Evolutionary conservation across 163 green algal species (phyloP), one percentile per base, ranked within the genome.

Genomic region (Volvox carteri): DNA sequence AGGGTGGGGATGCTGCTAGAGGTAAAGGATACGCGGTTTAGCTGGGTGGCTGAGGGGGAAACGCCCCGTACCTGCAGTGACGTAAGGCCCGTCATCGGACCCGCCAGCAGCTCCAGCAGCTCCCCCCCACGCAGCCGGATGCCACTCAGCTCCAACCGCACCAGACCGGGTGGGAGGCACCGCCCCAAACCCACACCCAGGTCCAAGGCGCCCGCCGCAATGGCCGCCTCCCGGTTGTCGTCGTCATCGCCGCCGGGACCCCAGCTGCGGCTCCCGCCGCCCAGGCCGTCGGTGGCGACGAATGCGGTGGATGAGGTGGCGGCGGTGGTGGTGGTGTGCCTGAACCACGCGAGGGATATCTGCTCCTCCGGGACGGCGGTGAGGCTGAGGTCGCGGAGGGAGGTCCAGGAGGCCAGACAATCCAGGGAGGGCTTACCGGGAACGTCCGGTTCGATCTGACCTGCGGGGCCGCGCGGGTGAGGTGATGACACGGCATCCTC

Each of bases 51-150:
- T n/a, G n/a, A n/a, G n/a, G n/a, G n/a, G n/a, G n/a, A n/a, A n/a
- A n/a, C n/a, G n/a, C n/a, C n/a, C n/a, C n/a, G n/a, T n/a, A 78
- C 79, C 79, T 87, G 79, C 44, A 87, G 79, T 1, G 62, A 78
- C 0, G 79, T 87, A 16, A 87, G 79, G 4, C 19, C 41, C 30
- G 42, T 78, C 42, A 87, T 60, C 4, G 37, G 11, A 4, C 12
- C 44, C 44, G 30, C 42, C 60, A 67, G 14, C 37, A 44, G 23
- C n/a, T 23, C 4, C 60, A 87, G 7, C 60, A 87, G 44, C 60
- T 67, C 79, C 30, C 25, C 33, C 7, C 54, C 62, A 9, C 62
- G 16, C 79, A 87, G 44, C 60, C 60, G 60, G 28, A 87, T 5
- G 4, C 79, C 62, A 4, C 28, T 52, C 62, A 87, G 62, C 9